Percentiles rank a stretch among this genome's conserved stretches.
Evolutionary conservation across 768 basidiomycete species (phyloP).

Genomic region (Roridomyces roridus): DNA sequence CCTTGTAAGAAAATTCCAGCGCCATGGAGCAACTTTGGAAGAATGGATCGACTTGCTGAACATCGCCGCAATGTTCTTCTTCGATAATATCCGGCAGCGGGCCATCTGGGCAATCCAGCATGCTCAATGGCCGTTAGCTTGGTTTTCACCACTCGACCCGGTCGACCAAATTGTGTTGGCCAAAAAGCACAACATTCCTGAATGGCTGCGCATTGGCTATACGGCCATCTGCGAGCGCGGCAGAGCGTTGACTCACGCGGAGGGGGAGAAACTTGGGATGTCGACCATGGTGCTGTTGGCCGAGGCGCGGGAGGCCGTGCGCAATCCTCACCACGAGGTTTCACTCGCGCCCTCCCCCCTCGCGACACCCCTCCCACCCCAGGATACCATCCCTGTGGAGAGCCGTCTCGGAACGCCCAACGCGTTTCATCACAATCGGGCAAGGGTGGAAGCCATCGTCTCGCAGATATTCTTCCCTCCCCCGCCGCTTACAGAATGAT

Average conservation of each 20-base stretch:
- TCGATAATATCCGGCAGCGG: slow-evolving; percentile 39
- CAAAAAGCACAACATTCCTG: slow-evolving; percentile 18
- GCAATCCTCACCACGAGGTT: slow-evolving; percentile 4
- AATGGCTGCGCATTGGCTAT: slow-evolving; percentile 21
- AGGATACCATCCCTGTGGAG: neutral
- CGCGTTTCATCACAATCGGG: slow-evolving; percentile 5
- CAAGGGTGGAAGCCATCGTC: slow-evolving; percentile 9
- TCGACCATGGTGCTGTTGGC: slow-evolving; percentile 9
- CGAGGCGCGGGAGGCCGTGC: slow-evolving; percentile 9
- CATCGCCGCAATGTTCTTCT: slow-evolving; percentile 45
- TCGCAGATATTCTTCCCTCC: slow-evolving; percentile 14
- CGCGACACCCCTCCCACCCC: neutral
- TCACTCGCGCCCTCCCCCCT: neutral
- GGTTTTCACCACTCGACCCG: neutral
- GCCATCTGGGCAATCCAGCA: slow-evolving; percentile 39
- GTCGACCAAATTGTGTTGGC: slow-evolving; percentile 21
- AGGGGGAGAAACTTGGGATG: slow-evolving; percentile 14
- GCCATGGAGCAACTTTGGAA: slow-evolving; percentile 8
- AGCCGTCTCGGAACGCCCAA: too few relatives aligned
- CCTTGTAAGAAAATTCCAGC: slow-evolving; percentile 15
- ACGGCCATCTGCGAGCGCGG: slow-evolving; percentile 10
- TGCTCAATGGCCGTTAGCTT: neutral
- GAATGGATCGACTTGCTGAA: slow-evolving; percentile 48
- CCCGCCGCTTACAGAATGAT: too few relatives aligned
- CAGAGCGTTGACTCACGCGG: neutral